These are phyloP conservation scores for Aspergillus persii DNA, from an alignment of 2,329 filamentous ascomycete genomes.

Conservation along the genomic window DNA sequence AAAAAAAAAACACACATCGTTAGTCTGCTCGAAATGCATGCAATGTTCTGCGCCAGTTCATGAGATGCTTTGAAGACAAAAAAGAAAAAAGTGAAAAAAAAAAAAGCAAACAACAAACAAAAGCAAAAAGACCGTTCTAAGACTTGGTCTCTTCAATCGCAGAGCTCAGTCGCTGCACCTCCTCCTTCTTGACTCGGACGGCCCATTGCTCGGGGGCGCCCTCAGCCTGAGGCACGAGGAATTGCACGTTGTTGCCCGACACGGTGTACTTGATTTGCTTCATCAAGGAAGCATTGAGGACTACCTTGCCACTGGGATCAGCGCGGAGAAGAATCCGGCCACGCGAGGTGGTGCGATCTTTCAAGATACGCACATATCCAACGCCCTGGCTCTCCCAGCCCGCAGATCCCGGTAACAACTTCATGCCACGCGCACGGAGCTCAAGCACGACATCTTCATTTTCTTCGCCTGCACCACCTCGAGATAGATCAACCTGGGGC, in stretches of 20 bases:
- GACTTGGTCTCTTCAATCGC: slow-evolving; percentile 22
- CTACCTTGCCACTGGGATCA: slow-evolving; percentile 71
- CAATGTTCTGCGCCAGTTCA: slow-evolving; percentile 15
- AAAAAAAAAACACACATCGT: slow-evolving; percentile 9
- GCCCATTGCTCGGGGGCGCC: slow-evolving; percentile 68
- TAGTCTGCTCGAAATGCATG: slow-evolving; percentile 10
- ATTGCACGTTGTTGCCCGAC: slow-evolving; percentile 46
- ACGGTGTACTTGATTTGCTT: slow-evolving; percentile 62
- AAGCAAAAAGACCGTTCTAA: slow-evolving; percentile 6
- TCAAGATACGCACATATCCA: slow-evolving; percentile 69
- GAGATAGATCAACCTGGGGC: slow-evolving; percentile 68
- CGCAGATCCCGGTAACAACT: slow-evolving; percentile 48
- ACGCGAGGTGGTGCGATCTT: slow-evolving; percentile 66
- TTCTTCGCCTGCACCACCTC: slow-evolving; percentile 66
- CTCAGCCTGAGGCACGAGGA: slow-evolving; percentile 53
- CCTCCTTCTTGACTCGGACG: slow-evolving; percentile 60
- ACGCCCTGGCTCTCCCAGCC: slow-evolving; percentile 70
- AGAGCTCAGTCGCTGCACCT: slow-evolving; percentile 11
- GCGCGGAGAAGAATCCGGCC: slow-evolving; percentile 69
- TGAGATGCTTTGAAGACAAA: not conserved
- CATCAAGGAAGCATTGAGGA: slow-evolving; percentile 68
- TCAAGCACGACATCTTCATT: slow-evolving; percentile 70
- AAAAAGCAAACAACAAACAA: not conserved
- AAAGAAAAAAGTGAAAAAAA: not conserved
- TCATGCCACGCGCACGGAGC: slow-evolving; percentile 67